phyloP scores from a whole-genome alignment of 2,329 filamentous ascomycete genomes.

The Colletotrichum liaoningense region DNA sequence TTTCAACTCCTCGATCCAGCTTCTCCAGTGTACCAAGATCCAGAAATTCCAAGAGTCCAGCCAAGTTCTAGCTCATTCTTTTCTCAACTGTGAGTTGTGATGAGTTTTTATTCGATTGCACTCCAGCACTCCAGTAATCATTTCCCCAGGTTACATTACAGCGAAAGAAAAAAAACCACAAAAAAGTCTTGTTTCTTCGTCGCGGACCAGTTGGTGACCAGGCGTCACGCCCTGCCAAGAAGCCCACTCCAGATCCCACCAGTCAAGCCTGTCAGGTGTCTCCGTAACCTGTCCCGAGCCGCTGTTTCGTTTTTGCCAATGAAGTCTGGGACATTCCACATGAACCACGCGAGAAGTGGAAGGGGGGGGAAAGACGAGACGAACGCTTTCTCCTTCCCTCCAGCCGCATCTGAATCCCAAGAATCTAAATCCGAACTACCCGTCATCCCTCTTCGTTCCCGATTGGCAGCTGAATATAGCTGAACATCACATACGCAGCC shows the following conservation, averaged over 20 bases:
- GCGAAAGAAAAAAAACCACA: background rate
- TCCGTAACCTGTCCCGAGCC: background rate
- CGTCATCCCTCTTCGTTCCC: background rate
- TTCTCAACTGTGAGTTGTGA: background rate
- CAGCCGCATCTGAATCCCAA: background rate
- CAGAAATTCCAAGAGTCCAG: background rate
- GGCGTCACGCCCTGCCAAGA: slow-evolving; percentile 14
- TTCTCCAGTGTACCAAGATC: background rate
- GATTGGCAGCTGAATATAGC: slow-evolving; percentile 22
- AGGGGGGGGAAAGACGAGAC: background rate
- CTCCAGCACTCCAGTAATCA: background rate
- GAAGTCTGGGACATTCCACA: background rate
- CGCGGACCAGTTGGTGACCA: slow-evolving; percentile 2
- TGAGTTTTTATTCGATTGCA: background rate
- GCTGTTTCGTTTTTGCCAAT: background rate
- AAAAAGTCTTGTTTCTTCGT: slow-evolving; percentile 1
- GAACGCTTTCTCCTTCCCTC: background rate
- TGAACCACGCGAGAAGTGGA: background rate
- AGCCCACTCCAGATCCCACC: background rate
- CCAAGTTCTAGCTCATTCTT: background rate
- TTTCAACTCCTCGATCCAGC: background rate
- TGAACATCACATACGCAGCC: slow-evolving; percentile 7
- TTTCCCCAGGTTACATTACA: background rate
- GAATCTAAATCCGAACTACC: background rate
- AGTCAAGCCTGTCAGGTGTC: background rate